Evolutionary conservation across 2,329 filamentous ascomycete species (phyloP), one percentile per base, ranked within the genome.

Genomic region (Triangularia verruculosa): DNA sequence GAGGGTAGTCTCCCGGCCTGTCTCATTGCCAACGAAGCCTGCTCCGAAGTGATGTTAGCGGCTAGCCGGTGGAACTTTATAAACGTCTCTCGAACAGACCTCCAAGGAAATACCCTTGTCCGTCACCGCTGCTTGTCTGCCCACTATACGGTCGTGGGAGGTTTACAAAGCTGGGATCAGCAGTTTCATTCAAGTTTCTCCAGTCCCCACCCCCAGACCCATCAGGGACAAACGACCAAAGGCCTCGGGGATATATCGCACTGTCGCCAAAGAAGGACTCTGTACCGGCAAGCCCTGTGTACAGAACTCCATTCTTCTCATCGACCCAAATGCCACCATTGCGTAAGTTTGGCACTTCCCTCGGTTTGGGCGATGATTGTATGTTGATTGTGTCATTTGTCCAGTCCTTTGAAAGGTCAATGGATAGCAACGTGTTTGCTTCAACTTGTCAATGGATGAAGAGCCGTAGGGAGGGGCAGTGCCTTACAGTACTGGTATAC

Each of bases 401-500:
- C 60, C 65, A 70, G 34, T 66, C 64, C 9, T 66, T 28, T 9
- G 64, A 59, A 4, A 70, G 47, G 51, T 69, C 65, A n/a, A 70
- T 67, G 30, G 64, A 67, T 11, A 69, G 20, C 28, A 70, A 57
- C 0, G 66, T 62, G 27, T 68, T 62, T 15, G 66, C 63, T 68
- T 28, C n/a, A 17, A 34, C 2, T 24, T 25, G n/a, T 32, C n/a
- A 47, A n/a, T 15, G 2, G 11, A 27, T 8, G 1, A n/a, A 15
- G 8, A 27, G 7, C 30, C 9, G 6, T 1, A 27, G 27, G 15
- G 0, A 27, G 13, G 8, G 15, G 8, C n/a, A 17, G 15, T 11
- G 34, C 54, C 61, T 64, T 61, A 61, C 69, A 71, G 43, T 70
- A 70, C 32, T 70, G 61, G 24, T 70, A 71, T 17, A 55, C 34